Evolutionary conservation across 306 rosid genomes (phyloP), one percentile per base, ranked within the genome.

Genomic region (Cucurbita maxima): DNA sequence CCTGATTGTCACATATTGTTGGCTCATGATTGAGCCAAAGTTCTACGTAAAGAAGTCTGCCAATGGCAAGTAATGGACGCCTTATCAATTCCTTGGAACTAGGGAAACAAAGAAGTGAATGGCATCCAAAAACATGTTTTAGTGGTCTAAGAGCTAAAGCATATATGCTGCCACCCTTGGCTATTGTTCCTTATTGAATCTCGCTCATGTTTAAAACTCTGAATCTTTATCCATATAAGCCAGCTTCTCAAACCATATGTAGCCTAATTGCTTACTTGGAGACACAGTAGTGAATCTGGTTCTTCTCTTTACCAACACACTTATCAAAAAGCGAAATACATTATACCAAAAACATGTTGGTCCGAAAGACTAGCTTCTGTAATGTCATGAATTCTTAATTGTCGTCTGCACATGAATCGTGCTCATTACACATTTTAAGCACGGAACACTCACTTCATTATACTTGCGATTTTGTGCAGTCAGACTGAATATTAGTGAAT

Each of bases 181-280:
- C 18, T 68, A 70, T 4, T 14, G 20, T n/a, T 70, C 4, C 56
- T 50, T 51, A 40, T 68, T 53, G 12, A 70, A 5, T 50, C 59
- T 40, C 22, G 2, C 20, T 45, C 25, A 20, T 50, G 47, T 50
- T 63, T 70, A 30, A 67, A 14, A 11, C 73, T 12, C 16, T 38
- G 30, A 11, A 25, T 25, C 25, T 8, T 13, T 50, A n/a, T 30
- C 20, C 44, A 8, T 16, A 48, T 70, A 8, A 30, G 25, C 44
- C 18, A 5, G 25, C 25, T 50, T 70, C 74, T 69, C 15, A 50
- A 30, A 70, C 41, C 16, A 48, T 70, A 2, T 8, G 36, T 34
- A 70, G 58, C 74, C 58, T 20, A 70, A 50, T 51, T 30, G 59
- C 47, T 50, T 70, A 25, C 74, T 50, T 70, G 73, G 73, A 48